phyloP scores from a whole-genome alignment of 345 rosid genomes.

The Garcia nutans region DNA sequence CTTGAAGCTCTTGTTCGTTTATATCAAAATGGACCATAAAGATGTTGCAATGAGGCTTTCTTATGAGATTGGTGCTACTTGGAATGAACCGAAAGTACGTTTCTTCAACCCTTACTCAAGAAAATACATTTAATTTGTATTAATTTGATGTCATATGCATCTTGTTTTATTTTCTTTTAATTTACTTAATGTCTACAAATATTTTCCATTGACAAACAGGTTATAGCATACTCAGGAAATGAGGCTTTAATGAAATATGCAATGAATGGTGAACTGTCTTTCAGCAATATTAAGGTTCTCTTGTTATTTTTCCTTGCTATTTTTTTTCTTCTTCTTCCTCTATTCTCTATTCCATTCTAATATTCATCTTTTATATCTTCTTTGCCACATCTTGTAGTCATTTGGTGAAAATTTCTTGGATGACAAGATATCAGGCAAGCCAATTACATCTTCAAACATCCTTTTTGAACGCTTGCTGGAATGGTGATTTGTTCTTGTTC shows the following conservation, averaged over 20 bases:
- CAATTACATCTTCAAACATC: background rate
- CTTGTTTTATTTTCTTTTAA: background rate
- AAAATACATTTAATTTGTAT: too few relatives aligned
- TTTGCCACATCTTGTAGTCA: background rate
- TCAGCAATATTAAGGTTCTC: constrained; percentile 9
- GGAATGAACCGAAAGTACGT: constrained; percentile 3
- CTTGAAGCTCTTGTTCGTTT: constrained; percentile 5
- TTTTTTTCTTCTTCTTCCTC: background rate
- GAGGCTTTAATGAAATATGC: too few relatives aligned
- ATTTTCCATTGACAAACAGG: background rate
- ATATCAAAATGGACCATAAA: constrained; percentile 3
- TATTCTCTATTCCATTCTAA: background rate
- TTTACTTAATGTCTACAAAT: background rate
- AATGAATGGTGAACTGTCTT: constrained; percentile 6
- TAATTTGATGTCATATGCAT: too few relatives aligned
- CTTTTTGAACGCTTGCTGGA: background rate
- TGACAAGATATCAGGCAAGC: background rate
- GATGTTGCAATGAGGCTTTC: background rate
- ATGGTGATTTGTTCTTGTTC: background rate
- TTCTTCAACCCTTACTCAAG: background rate
- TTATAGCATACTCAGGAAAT: background rate
- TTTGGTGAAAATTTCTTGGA: background rate
- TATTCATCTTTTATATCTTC: background rate
- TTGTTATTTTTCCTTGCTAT: background rate
- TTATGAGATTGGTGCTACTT: background rate